Evolutionary conservation across 345 rosid species (phyloP), one percentile per base, ranked within the genome.

Genomic region (Schrenkiella parvula): DNA sequence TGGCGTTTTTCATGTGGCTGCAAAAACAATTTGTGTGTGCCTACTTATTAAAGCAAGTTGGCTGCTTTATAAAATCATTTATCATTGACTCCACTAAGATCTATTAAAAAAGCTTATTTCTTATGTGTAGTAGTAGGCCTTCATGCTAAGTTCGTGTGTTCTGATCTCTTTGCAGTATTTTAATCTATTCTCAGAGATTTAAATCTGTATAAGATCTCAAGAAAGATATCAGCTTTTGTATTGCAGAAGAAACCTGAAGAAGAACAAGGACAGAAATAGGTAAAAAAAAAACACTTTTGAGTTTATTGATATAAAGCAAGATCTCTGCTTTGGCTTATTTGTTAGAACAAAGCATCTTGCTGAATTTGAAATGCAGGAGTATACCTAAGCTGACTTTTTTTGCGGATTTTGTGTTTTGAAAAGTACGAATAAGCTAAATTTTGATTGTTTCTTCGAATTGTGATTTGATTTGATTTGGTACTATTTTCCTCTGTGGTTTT

Each of bases 61-160:
- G 47, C 53, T 75, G 21, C 59, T 70, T 53, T 53, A 37, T 47
- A 9, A 18, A 18, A 62, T 55, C 79, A 39, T 25, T 0, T 32
- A 64, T 71, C 57, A 77, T 77, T 77, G 80, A 39, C 63, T 64
- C 72, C 80, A 64, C 76, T 68, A 54, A 0, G 42, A 68, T 39
- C 14, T 74, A 39, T 48, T 37, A 32, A 53, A 2, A 6, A 35
- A 35, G 37, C 17, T 42, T 26, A 13, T 28, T 22, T 8, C 5
- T 28, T 39, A 15, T 68, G 17, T 64, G 31, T 68, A 59, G 21
- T 64, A 5, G 5, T 26, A 34, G 59, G 54, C 60, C 67, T 70
- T 76, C 54, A 57, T 76, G 80, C 80, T 64, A 70, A 70, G 60
- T 56, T 76, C 68, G 55, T 70, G 76, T 76, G 63, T 77, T 70